Evolutionary conservation across 2,329 filamentous ascomycete genomes (phyloP), one percentile per base, ranked within the genome.

Genomic region (Calonectria leucothoes): DNA sequence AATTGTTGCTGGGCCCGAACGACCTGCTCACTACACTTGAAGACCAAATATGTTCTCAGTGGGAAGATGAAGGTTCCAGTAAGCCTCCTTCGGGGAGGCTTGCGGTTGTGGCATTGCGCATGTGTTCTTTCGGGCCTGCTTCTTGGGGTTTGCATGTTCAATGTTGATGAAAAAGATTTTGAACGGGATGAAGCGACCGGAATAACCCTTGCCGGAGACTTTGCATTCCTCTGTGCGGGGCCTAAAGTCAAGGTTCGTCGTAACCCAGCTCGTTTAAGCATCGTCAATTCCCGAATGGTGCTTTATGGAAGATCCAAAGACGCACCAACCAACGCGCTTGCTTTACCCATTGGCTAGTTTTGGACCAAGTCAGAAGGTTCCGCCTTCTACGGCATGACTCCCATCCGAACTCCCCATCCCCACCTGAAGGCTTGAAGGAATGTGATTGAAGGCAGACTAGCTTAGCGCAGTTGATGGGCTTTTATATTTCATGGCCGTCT

Each of bases 211-310:
- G 66, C 70, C 0, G 76, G 78, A 14, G 78, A 79, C 61, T 79
- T 79, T 64, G 78, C 78, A 11, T 79, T 79, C 49, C 79, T 79
- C 72, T 74, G 79, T 4, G 77, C 79, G 27, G 78, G 76, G 31
- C 79, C 78, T 59, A 79, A 79, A 59, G 78, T 79, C 42, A 69
- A 78, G 75, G 76, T 78, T 20, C 20, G 71, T 72, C 3, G 17
- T 25, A n/a, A 12, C 7, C n/a, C 6, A n/a, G n/a, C n/a, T n/a
- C n/a, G n/a, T 27, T 15, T 17, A 8, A 17, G 5, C 39, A 8
- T 42, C 39, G 20, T 42, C 6, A 42, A 11, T 17, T 7, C 45
- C 8, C n/a, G 14, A 10, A 25, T 11, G 45, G 45, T 7, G n/a
- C 8, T 49, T 10, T n/a, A 49, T 6, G n/a, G 7, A 49, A 25